Evolutionary conservation across 2,329 filamentous ascomycete species (phyloP), one percentile per base, ranked within the genome.

Genomic region (Massarina eburnea): DNA sequence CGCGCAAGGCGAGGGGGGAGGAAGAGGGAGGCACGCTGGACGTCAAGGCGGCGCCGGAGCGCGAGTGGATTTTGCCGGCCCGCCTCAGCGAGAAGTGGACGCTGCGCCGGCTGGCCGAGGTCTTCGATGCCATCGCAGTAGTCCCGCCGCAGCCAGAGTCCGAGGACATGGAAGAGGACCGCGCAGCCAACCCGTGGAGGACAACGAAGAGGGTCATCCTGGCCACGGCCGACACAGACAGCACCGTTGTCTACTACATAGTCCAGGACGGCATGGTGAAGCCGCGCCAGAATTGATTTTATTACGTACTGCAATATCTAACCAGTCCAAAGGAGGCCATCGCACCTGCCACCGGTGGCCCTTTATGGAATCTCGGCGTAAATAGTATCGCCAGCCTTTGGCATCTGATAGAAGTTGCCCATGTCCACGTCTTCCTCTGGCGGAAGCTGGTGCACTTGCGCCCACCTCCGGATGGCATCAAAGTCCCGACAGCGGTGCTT

Each of bases 191-290:
- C 42, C 65, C 64, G 4, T 78, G 75, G 75, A 69, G 75, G 49
- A 68, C 59, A 18, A 71, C 67, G 38, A 92, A 91, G 74, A 77
- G 88, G 49, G 67, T 91, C 9, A 64, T 92, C n/a, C 74, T 94
- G 41, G 88, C 86, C 14, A 87, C 85, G 2, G 74, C 90, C 38
- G 85, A 90, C 63, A 83, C 87, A 58, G 89, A 94, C 70, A 91
- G 88, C 54, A 92, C 89, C 0, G 79, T 94, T 15, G 86, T 89
- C 32, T 94, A 92, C 71, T 94, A 94, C 64, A 79, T 91, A 52
- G 82, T 92, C 67, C 88, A 92, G 60, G 88, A 92, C 67, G 89
- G 88, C n/a, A 83, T 91, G 53, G 87, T 92, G 42, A 94, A 92
- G 74, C 89, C 89, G 19, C 78, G 89, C 46, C 89, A 92, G 68